Base-by-base conservation (phyloP, 352 stramenopile genomes). In the Aphanomyces euteiches region DNA sequence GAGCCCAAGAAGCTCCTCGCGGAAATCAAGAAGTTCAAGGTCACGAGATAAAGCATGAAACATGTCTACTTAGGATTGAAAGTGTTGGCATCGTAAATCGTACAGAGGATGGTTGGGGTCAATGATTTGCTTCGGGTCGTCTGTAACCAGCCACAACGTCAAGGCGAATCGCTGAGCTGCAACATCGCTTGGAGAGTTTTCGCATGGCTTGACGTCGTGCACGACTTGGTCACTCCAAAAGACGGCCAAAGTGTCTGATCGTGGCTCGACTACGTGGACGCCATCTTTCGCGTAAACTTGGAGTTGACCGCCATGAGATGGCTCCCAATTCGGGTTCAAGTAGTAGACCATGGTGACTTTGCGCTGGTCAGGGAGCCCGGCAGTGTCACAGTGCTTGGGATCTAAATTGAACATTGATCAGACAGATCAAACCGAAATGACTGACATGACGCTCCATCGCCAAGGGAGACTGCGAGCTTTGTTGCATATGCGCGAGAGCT, bases 1-100 rank as follows among this genome's bases (percentile, higher is more conserved):
- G 92, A 97, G 60, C 90, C 97, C 28, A 97, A 98, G 79, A 85
- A 97, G 71, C 78, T 99, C 48, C 84, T 99, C n/a, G 86, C 83
- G 37, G 89, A 98, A 73, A 96, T 99, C 40, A 95, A 94, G 72
- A 94, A 98, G 74, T 99, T 98, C 88, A 98, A 98, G 75, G 85
- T 96, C 74, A 97, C 91, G 5, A 84, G 86, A 85, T 97, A 94
- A 86, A 70, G 28, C 28, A 28, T 28, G 28, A 28, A 28, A 28
- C 28, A 28, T 28, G 28, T 28, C 28, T 28, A 28, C 28, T 28
- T 28, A 28, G 28, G 28, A 28, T 28, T 28, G 28, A 28, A 81
- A 84, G 59, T 84, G 73, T 56, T 74, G 57, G 45, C 81, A 71
- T 19, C 78, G 78, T 28, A 80, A 61, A 39, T 48, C 12, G 66